Base-by-base conservation (phyloP, 768 basidiomycete species). In the Boletus tomentosulus region DNA sequence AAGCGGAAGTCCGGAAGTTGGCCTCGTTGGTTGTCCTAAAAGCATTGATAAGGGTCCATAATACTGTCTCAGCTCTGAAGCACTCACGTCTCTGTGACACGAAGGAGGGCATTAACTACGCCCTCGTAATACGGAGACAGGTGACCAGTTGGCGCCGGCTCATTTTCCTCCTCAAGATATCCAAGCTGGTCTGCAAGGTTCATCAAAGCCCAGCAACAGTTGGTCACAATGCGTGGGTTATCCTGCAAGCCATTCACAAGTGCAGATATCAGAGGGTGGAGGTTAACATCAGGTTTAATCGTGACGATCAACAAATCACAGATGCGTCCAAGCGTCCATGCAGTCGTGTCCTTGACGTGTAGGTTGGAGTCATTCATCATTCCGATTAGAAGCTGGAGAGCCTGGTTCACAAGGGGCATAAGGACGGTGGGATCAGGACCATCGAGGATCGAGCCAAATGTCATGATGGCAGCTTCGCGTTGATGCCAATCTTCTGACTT, bases 381-480 rank as follows among this genome's bases (percentile, higher is more conserved):
- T 61, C 86, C 85, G 66, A 98, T 93, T 46, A 99, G 80, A 38
- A 95, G 85, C 6, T 92, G 92, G 12, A 99, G 79, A 1, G 97
- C 97, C 69, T 98, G 94, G 58, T 89, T 83, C 58, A 97, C 94
- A 42, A 99, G 85, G 33, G 94, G 92, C 22, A 85, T 87, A 48
- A 99, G 83, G 27, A 93, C 86, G 33, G 74, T 70, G 11, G 93
- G 89, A 65, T 98, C 93, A 3, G 97, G 97, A 2, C 97, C 97
- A 58, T 98, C 96, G 30, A 98, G 82, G 63, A 99, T 98, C 0
- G 92, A 95, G 42, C 96, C 96, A 63, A 98, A 99, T 19, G 95
- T 86, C 95, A 98, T 99, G 52, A 98, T 86, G 6, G 95, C 96
- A 0, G 97, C 97, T 69, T 99, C 97, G 39, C 97, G 92, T 51